Evolutionary conservation across 2,329 filamentous ascomycete genomes (phyloP), one percentile per base, ranked within the genome.

Genomic region (Ceratocystis eucalypticola): DNA sequence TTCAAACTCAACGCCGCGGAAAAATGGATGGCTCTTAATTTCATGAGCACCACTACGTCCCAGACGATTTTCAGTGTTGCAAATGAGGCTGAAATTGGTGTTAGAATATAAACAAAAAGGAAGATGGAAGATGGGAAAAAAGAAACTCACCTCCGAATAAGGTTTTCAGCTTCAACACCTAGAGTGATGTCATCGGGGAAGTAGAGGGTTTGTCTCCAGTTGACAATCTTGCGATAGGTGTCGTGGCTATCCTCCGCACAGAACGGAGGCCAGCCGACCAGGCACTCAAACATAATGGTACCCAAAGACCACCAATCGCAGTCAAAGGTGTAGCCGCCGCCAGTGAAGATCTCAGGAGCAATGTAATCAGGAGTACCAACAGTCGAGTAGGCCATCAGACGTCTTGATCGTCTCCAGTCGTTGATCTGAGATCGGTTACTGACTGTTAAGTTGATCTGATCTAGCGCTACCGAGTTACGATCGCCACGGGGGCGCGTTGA

Each of bases 171-270:
- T 73, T 96, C 91, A 1, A 83, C 83, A 48, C 91, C 91, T 41
- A 97, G 81, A 68, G 89, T 88, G 72, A 96, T 89, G 75, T 99
- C 93, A 69, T 96, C 92, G 0, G 94, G 94, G 80, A 99, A 97
- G 77, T 96, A 96, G 57, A 99, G 79, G 68, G 93, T 91, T 73
- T 95, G 88, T 67, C 90, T 87, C 94, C 94, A 99, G 78, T 96
- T 96, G 72, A 99, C 91, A 75, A 97, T 99, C 83, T 99, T 99
- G 71, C 93, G 88, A 78, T 99, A 99, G 1, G 94, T 97, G 76
- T 97, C 94, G 74, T 96, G 93, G 68, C 91, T 90, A 74, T 97
- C 93, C 75, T 99, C 94, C 25, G 94, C 93, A 75, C 94, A 91
- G 80, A 92, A 91, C 62, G 88, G 88, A 62, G 88, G 88, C 87